Base-by-base conservation (phyloP, 2,329 filamentous ascomycete species). In the Trichophyton benhamiae region DNA sequence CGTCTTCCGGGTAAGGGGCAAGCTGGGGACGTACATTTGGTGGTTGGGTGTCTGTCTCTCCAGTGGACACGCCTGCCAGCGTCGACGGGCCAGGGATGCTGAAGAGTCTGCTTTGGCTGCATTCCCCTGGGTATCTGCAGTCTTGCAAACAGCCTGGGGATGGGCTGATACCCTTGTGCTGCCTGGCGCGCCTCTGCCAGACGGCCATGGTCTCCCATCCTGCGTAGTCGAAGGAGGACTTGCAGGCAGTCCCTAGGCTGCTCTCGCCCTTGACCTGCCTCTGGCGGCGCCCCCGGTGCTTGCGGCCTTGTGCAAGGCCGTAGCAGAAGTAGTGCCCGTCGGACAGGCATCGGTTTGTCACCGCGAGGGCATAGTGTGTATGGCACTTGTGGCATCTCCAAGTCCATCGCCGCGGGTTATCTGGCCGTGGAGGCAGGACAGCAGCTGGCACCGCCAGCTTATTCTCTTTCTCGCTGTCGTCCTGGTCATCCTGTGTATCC, bases 401-500 rank as follows among this genome's bases (percentile, higher is more conserved):
- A 3, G 36, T 46, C 57, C 57, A 59, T n/a, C 9, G n/a, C 17
- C 15, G 57, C 33, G 57, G 57, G 9, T 9, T 42, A 30, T 38
- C 20, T 4, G 36, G 57, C 15, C 33, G 22, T 41, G 57, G 38
- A 6, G 41, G 38, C 9, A 41, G 15, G 6, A 25, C 8, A 6
- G 57, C 25, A 4, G 62, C 59, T 27, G 44, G 57, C 60, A 53
- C 59, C 15, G 61, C 48, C 62, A 6, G 30, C 5, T 27, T 58
- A 33, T 9, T 60, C 62, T 38, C 41, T 49, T 53, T 60, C 64
- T 55, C 4, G 63, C 63, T 64, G 59, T 70, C 66, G 1, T 44
- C 46, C 42, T 68, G 66, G 7, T 63, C 48, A 41, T 69, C 63
- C 36, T 60, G 46, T 9, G 20, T 57, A 17, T 55, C 59, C 41